These are phyloP conservation scores for Globisporangium viniferum DNA, from an alignment of 352 stramenopile species.

Conservation along the genomic window DNA sequence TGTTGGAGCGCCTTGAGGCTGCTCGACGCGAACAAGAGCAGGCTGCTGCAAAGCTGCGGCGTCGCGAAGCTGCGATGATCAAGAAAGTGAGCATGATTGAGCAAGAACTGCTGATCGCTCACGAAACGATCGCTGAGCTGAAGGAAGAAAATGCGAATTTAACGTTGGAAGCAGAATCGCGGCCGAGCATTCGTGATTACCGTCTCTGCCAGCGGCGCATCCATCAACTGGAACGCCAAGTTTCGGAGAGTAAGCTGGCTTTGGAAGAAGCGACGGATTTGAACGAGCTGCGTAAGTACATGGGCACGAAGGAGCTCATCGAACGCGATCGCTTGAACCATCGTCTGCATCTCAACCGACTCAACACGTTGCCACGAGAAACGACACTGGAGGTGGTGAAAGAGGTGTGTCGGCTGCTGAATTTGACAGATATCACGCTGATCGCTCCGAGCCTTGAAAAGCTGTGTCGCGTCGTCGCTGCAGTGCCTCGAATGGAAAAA, in stretches of 20 bases:
- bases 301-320: slow-evolving; percentile 79
- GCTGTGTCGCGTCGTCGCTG: slow-evolving; percentile 72
- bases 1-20: slow-evolving; percentile 71
- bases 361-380: slow-evolving; percentile 73
- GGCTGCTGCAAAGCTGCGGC: slow-evolving; percentile 49
- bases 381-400: slow-evolving; percentile 81
- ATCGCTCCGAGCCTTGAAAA: slow-evolving; percentile 79
- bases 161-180: slow-evolving; percentile 66
- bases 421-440: slow-evolving; percentile 80
- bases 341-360: slow-evolving; percentile 68
- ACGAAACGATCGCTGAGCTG: slow-evolving; percentile 61
- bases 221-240: slow-evolving; percentile 70
- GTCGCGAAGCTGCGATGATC: slow-evolving; percentile 69
- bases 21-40: slow-evolving; percentile 72
- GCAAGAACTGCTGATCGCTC: slow-evolving; percentile 55
- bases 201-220: slow-evolving; percentile 66
- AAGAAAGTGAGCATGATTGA: slow-evolving; percentile 79
- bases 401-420: slow-evolving; percentile 75
- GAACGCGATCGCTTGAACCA: slow-evolving; percentile 78
- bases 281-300: slow-evolving; percentile 76
- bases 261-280: slow-evolving; percentile 75
- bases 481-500: slow-evolving; percentile 80
- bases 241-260: slow-evolving; percentile 68
- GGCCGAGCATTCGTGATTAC: slow-evolving; percentile 83
- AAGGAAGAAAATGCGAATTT: slow-evolving; percentile 84